Evolutionary conservation across 2,329 filamentous ascomycete species (phyloP).

Genomic region (Fusarium illudens): DNA sequence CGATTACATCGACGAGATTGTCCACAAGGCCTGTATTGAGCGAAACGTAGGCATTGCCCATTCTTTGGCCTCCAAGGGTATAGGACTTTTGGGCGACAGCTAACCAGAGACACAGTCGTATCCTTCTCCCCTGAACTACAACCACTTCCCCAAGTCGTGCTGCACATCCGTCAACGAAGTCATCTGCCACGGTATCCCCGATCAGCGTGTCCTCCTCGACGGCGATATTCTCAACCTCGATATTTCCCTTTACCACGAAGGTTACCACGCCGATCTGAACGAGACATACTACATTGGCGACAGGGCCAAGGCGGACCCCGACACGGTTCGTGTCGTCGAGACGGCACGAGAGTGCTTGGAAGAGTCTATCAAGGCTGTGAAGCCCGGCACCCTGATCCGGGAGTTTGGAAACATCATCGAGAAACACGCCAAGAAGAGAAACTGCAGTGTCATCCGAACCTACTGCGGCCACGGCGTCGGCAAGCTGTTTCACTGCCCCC

Average conservation of each 20-base stretch:
- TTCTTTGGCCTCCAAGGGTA: not conserved
- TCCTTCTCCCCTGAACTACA: slow-evolving; percentile 93
- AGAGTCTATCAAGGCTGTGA: slow-evolving; percentile 89
- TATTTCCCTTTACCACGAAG: slow-evolving; percentile 91
- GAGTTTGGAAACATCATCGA: slow-evolving; percentile 96
- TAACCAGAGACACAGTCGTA: slow-evolving; percentile 71
- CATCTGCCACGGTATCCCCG: slow-evolving; percentile 98
- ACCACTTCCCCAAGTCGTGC: slow-evolving; percentile 96
- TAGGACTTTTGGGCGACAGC: not conserved
- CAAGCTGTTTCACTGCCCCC: slow-evolving; percentile 89
- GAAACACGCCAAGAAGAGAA: slow-evolving; percentile 85
- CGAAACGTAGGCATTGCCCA: slow-evolving; percentile 72
- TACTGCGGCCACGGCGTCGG: slow-evolving; percentile 98
- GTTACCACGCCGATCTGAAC: slow-evolving; percentile 96
- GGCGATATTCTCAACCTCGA: slow-evolving; percentile 98
- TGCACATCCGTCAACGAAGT: slow-evolving; percentile 97
- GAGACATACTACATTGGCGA: slow-evolving; percentile 99
- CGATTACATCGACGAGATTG: slow-evolving; percentile 92
- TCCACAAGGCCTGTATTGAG: slow-evolving; percentile 94
- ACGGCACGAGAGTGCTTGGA: slow-evolving; percentile 88
- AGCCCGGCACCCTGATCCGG: slow-evolving; percentile 90
- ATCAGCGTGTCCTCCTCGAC: slow-evolving; percentile 84
- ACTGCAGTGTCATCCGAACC: slow-evolving; percentile 91
- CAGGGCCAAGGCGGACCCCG: slow-evolving; percentile 82
- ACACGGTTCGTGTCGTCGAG: slow-evolving; percentile 90